These are phyloP conservation scores for Cladophialophora carrionii DNA, from an alignment of 2,329 filamentous ascomycete species.

Conservation along the genomic window DNA sequence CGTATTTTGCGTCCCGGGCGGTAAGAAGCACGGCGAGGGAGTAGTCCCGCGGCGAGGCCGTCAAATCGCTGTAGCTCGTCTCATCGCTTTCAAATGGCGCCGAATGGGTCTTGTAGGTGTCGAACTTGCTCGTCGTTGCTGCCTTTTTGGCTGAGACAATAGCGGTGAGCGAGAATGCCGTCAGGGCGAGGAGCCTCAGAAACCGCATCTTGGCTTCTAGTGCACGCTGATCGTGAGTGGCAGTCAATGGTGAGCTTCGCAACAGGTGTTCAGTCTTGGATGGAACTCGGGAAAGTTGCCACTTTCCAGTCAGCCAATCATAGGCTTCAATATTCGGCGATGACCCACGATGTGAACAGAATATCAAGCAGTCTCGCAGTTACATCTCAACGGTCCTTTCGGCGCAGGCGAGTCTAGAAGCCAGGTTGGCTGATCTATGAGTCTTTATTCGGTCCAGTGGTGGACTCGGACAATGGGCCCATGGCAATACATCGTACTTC, in stretches of 20 bases:
- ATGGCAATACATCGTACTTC: too few species aligned
- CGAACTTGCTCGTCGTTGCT: conserved; percentile 67
- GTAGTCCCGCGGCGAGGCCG: conserved; percentile 78
- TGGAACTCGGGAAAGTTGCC: conserved; percentile 14
- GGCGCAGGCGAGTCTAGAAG: too few species aligned
- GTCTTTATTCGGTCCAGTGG: too few species aligned
- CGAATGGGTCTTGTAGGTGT: conserved; percentile 69
- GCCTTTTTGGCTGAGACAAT: conserved; percentile 64
- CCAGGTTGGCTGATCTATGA: too few species aligned
- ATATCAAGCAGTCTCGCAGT: too few species aligned
- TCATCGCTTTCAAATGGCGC: conserved; percentile 79
- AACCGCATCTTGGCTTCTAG: conserved; percentile 65
- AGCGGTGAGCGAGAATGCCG: conserved; percentile 63
- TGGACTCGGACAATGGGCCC: too few species aligned
- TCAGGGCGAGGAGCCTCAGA: conserved; percentile 64
- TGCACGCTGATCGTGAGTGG: not conserved
- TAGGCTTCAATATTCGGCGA: not conserved
- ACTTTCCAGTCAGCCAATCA: not conserved
- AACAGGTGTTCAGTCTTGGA: conserved; percentile 15
- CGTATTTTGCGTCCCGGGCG: conserved; percentile 79
- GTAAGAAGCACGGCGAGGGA: conserved; percentile 81
- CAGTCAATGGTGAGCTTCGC: not conserved
- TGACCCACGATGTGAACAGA: too few species aligned
- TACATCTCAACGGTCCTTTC: too few species aligned
- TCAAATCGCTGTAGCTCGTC: conserved; percentile 73